Percentiles rank a stretch among this genome's conserved stretches.
Evolutionary conservation across 352 stramenopile species (phyloP).

Genomic region (Phytophthora gonapodyides): DNA sequence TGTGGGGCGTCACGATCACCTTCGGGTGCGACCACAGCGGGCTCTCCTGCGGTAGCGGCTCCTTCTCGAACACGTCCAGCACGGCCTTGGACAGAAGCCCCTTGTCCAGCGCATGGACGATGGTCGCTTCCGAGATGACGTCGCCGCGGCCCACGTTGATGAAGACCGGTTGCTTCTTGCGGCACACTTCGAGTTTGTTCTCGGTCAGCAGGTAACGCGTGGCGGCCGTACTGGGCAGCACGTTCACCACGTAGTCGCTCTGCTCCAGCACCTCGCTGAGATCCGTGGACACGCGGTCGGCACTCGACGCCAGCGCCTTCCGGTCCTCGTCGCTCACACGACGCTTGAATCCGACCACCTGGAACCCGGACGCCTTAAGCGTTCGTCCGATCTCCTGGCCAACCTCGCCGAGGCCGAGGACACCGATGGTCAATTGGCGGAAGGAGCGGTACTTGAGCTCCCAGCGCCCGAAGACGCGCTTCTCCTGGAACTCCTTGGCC

Average conservation of each 20-base stretch:
- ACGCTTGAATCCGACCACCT: slow-evolving; percentile 73
- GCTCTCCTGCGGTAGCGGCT: slow-evolving; percentile 52
- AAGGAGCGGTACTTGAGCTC: slow-evolving; percentile 49
- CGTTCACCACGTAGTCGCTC: slow-evolving; percentile 83
- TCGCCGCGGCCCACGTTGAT: slow-evolving; percentile 90
- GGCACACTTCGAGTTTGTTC: slow-evolving; percentile 46
- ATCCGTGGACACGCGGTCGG: slow-evolving; percentile 49
- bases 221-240: slow-evolving; percentile 77
- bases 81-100: slow-evolving; percentile 60
- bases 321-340: slow-evolving; percentile 33
- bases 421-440: slow-evolving; percentile 50
- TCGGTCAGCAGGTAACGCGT: slow-evolving; percentile 73
- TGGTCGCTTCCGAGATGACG: slow-evolving; percentile 60
- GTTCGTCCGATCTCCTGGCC: slow-evolving; percentile 59
- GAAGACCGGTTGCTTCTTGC: slow-evolving; percentile 67
- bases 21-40: slow-evolving; percentile 65
- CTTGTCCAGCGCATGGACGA: slow-evolving; percentile 72
- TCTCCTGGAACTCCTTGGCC: slow-evolving; percentile 37
- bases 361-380: slow-evolving; percentile 60
- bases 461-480: slow-evolving; percentile 38
- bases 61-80: slow-evolving; percentile 61
- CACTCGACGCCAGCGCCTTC: slow-evolving; percentile 26
- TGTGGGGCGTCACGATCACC: slow-evolving; percentile 82
- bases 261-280: slow-evolving; percentile 49
- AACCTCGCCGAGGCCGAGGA: slow-evolving; percentile 66